Conservation (phyloP, 148 eudicot genomes). For the Nepenthes gracilis region DNA sequence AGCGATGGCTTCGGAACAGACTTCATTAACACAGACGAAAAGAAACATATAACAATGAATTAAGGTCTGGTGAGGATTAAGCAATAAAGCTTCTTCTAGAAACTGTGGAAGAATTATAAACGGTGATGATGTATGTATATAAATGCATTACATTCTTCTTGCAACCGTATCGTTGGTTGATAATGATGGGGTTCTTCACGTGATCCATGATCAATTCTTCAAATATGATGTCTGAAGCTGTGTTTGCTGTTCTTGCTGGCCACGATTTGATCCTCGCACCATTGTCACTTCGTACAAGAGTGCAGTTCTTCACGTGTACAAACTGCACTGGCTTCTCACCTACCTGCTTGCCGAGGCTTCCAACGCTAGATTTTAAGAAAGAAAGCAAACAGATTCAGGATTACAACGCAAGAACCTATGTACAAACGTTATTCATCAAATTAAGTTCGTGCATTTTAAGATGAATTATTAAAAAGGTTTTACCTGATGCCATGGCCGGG, state of each 20-base stretch:
- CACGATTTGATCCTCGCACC: slow-evolving; percentile 61
- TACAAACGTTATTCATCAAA: background rate
- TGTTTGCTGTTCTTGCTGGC: slow-evolving; percentile 7
- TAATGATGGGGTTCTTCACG: slow-evolving; percentile 38
- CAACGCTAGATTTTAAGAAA: slow-evolving; percentile 21
- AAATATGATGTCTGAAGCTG: slow-evolving; percentile 21
- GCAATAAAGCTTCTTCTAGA: background rate
- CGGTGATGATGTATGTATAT: background rate
- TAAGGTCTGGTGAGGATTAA: background rate
- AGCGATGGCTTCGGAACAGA: slow-evolving; percentile 14
- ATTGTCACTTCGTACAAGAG: slow-evolving; percentile 23
- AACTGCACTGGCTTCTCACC: slow-evolving; percentile 11
- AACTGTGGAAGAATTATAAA: too few species aligned
- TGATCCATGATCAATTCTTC: slow-evolving; percentile 28
- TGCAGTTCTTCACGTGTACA: slow-evolving; percentile 23
- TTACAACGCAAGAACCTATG: background rate
- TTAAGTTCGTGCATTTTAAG: too few species aligned
- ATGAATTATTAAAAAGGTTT: too few species aligned
- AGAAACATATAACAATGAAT: background rate
- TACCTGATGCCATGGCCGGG: slow-evolving; percentile 66
- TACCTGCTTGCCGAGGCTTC: slow-evolving; percentile 30
- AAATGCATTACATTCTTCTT: background rate
- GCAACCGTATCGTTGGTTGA: slow-evolving; percentile 38
- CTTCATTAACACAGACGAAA: background rate
- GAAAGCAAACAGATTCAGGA: slow-evolving; percentile 1